Evolutionary conservation across 2,329 filamentous ascomycete species (phyloP), one percentile per base, ranked within the genome.

Genomic region (Talaromyces rugulosus): DNA sequence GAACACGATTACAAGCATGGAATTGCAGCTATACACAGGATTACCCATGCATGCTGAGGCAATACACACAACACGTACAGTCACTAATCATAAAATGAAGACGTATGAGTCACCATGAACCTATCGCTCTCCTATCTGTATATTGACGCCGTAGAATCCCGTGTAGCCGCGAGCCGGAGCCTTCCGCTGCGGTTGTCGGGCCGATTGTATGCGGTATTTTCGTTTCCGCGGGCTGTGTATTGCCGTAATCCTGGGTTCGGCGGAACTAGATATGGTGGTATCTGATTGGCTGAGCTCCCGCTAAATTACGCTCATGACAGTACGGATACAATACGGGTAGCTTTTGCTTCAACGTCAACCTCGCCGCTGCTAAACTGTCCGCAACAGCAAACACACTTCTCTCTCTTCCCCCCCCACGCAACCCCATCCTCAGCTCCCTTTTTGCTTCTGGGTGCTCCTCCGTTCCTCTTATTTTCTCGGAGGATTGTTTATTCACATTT

Each of bases 191-290:
- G 40, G 40, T 12, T 7, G 44, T 62, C 61, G 61, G 61, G 51
- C 61, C 61, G 61, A 59, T 54, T 62, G 12, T 56, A 59, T 59
- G 61, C 61, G 61, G 52, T 58, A 55, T 55, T 62, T 52, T 51
- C 18, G 6, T 42, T 42, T 42, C 47, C 18, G 12, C 50, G 42
- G 42, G 42, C 42, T 23, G 23, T 1, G 30, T 31, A 54, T 12
- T 6, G 16, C 36, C 8, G 56, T 58, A 55, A 52, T 42, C 8
- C 33, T 36, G 33, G 33, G 33, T 12, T 7, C 7, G 33, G 33
- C 59, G 59, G 40, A 11, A 33, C 11, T n/a, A 30, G 9, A 2
- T 33, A 6, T 23, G 8, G 5, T 14, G 34, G 16, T 28, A 23
- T 23, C 2, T 59, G n/a, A 63, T 63, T 63, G 62, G 62, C 12